Base-by-base conservation (phyloP, 306 rosid species). In the Gillenia trifoliata region DNA sequence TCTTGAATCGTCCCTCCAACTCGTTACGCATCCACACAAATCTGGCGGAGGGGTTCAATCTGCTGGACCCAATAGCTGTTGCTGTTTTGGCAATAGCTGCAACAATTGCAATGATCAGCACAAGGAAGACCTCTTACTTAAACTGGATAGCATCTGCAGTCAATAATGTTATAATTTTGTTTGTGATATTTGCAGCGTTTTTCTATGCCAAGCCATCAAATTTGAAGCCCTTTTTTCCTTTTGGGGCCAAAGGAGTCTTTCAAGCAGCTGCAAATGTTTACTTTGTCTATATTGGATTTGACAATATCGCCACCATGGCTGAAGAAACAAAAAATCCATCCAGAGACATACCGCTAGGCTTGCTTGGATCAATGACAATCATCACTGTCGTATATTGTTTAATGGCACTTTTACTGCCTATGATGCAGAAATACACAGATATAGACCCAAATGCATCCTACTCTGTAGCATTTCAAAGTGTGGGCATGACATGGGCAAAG, bases 401-500 rank as follows among this genome's bases (percentile, higher is more conserved):
- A 52, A 89, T 89, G 97, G 96, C 93, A 25, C 84, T 91, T 55
- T 60, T 88, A 3, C 76, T 88, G 25, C 82, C 85, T 74, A 89
- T 91, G 97, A 83, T 91, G 95, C 95, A 89, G 85, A 91, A 86
- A 12, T 89, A 88, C 79, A 83, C 84, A 3, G 91, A 82, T 0
- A 86, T 88, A 34, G 91, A 88, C 61, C 65, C 73, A 28, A 80
- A 78, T 28, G 96, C 96, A 25, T 83, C 97, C 9, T 92, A 86
- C 78, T 92, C 93, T 36, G 64, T 82, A 57, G 96, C 96, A 56
- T 91, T 89, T 74, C 78, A 86, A 77, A 79, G 71, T 0, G 88
- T 86, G 23, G 95, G 97, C 41, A 82, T 91, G 96, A 89, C 85
- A 64, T 91, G 91, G 93, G 97, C 90, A 3, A 86, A 88, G 74